phyloP scores from a whole-genome alignment of 306 rosid species.

The Alnus rubra region DNA sequence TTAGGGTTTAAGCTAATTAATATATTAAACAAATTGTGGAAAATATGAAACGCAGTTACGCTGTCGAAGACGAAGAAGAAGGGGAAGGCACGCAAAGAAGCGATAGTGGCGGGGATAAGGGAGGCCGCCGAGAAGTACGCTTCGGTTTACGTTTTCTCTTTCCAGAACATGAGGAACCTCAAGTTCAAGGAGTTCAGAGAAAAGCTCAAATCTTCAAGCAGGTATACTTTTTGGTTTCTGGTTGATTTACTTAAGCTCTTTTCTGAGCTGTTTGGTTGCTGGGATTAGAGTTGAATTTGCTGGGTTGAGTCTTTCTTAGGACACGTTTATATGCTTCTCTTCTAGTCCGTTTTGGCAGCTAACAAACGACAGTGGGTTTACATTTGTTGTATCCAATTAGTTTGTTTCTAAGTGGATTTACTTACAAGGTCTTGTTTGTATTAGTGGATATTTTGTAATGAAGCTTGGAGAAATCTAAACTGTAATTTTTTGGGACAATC shows the following conservation, averaged over 20 bases:
- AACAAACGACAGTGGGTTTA: not conserved
- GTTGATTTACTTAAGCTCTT: not conserved
- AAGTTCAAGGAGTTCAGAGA: constrained; percentile 92
- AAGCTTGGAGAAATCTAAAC: not conserved
- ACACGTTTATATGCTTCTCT: no score
- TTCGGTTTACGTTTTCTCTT: constrained; percentile 67
- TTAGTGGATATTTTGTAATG: not conserved
- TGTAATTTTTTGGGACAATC: not conserved
- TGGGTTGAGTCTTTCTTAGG: not conserved
- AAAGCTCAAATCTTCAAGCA: constrained; percentile 63
- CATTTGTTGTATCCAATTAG: not conserved
- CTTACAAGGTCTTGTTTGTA: not conserved
- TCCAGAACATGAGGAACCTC: constrained; percentile 92
- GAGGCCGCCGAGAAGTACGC: constrained; percentile 72
- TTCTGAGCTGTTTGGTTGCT: not conserved
- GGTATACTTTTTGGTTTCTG: constrained; percentile 26
- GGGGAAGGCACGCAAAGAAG: constrained; percentile 83
- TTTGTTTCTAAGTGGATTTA: not conserved
- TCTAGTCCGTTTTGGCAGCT: not conserved
- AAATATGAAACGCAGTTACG: constrained; percentile 58
- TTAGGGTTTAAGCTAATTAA: not conserved
- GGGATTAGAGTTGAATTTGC: not conserved
- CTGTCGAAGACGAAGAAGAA: constrained; percentile 90
- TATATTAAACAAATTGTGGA: not conserved
- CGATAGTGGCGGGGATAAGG: constrained; percentile 55